Percentiles rank a stretch among this genome's conserved stretches.
phyloP scores from a whole-genome alignment of 2,329 filamentous ascomycete species.

The Fusarium agapanthi region DNA sequence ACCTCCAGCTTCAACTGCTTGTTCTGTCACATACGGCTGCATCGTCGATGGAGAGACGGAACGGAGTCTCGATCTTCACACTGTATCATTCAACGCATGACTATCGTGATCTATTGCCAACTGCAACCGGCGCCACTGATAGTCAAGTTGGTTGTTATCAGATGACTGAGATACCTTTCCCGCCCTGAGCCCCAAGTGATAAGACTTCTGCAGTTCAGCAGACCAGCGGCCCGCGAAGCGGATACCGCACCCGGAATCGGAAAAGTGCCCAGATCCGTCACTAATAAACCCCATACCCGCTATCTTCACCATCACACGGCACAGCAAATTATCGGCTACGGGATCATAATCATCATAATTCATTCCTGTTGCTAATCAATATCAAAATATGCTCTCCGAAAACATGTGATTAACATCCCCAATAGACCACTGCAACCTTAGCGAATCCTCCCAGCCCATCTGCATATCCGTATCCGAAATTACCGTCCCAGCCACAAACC shows the following conservation, averaged over 20 bases:
- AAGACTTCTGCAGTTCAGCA: neutral
- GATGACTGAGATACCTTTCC: neutral
- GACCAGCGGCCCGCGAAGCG: neutral
- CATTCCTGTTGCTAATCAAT: neutral
- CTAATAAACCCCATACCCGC: neutral
- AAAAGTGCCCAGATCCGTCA: neutral
- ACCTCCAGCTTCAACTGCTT: neutral
- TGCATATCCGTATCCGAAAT: constrained; percentile 25
- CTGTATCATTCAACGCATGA: too few species aligned
- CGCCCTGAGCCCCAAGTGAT: neutral
- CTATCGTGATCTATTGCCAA: neutral
- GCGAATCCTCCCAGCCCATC: constrained; percentile 22
- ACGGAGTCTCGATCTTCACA: neutral
- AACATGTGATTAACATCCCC: constrained; percentile 32
- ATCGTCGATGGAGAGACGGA: too few species aligned
- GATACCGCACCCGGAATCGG: neutral
- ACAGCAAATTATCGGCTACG: neutral
- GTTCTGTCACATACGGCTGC: neutral
- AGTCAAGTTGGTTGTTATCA: neutral
- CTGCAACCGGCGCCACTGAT: neutral
- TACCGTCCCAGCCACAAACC: neutral
- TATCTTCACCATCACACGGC: neutral
- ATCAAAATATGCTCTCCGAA: constrained; percentile 19
- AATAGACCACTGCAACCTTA: constrained; percentile 22
- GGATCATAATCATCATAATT: neutral